Percentiles rank a stretch among this genome's conserved stretches.
Conservation (phyloP, 1,284 basidiomycete genomes). For the Hypsizygus ulmarius region DNA sequence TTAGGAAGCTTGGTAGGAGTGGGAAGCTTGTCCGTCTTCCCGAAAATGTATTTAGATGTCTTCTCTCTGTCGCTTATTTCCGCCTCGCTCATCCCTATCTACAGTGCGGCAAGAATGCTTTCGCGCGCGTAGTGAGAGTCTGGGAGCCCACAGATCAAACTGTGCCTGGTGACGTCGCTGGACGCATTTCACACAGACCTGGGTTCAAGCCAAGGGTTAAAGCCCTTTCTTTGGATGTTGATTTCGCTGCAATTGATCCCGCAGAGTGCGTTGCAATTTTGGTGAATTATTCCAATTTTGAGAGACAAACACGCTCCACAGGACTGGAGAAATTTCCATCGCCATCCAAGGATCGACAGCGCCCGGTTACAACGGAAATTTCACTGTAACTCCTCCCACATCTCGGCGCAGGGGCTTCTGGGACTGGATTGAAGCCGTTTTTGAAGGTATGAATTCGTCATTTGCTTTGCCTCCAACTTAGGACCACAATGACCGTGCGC, state of each 20-base stretch:
- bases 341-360: constrained; percentile 11
- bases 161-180: constrained; percentile 31
- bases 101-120: constrained; percentile 46
- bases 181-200: constrained; percentile 30
- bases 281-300: background rate
- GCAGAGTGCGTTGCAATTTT: constrained; percentile 19
- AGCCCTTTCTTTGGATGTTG: constrained; percentile 39
- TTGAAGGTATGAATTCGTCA: background rate
- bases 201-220: constrained; percentile 35
- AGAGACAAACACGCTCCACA: background rate
- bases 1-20: constrained; percentile 37
- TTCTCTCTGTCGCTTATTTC: background rate
- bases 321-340: constrained; percentile 11
- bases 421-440: background rate
- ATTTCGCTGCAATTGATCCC: constrained; percentile 36
- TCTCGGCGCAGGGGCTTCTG: background rate
- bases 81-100: background rate
- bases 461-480: background rate
- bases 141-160: constrained; percentile 40
- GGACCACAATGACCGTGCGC: background rate
- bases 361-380: constrained; percentile 8
- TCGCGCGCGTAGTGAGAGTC: constrained; percentile 43
- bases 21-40: constrained; percentile 51
- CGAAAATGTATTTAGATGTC: constrained; percentile 36
- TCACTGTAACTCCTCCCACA: constrained; percentile 3